A percentile compares a stretch with the other conserved stretches of the same genome.
phyloP scores from a whole-genome alignment of 768 basidiomycete species.

The Hortiboletus campestris region DNA sequence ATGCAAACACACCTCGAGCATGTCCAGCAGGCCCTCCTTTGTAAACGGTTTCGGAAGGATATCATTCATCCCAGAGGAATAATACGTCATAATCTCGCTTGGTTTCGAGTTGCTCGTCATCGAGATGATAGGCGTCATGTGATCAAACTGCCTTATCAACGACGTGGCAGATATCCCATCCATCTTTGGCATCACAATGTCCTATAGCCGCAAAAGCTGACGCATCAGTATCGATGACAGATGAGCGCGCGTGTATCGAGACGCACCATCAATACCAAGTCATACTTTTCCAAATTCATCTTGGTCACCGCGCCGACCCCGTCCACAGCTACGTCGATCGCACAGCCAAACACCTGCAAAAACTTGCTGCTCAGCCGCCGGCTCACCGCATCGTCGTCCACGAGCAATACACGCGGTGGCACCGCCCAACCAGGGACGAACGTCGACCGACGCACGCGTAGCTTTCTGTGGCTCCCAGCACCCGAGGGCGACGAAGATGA shows the following conservation, averaged over 20 bases:
- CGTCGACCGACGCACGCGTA: conserved; percentile 72
- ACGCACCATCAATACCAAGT: conserved; percentile 90
- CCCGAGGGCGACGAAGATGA: conserved; percentile 9
- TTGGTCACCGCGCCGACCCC: conserved; percentile 90
- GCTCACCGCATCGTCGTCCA: conserved; percentile 94
- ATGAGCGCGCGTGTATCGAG: neutral
- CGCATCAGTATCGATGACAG: neutral
- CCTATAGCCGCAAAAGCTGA: conserved; percentile 42
- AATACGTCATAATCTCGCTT: conserved; percentile 87
- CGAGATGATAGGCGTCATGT: conserved; percentile 94
- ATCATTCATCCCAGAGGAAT: conserved; percentile 84
- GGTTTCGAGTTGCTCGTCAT: conserved; percentile 82
- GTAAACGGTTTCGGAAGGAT: conserved; percentile 96
- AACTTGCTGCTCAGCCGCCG: conserved; percentile 88
- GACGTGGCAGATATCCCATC: conserved; percentile 90
- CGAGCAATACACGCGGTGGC: conserved; percentile 85
- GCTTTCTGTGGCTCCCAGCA: conserved; percentile 35
- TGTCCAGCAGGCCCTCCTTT: conserved; percentile 84
- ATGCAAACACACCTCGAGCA: conserved; percentile 70
- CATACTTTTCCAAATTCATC: conserved; percentile 96
- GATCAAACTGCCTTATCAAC: conserved; percentile 92
- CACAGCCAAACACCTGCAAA: conserved; percentile 92
- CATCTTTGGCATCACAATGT: conserved; percentile 92
- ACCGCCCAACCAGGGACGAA: conserved; percentile 91
- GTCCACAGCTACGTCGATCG: conserved; percentile 92